These are phyloP conservation scores for Fusarium hainanense DNA, from an alignment of 2,329 filamentous ascomycete species.

Conservation along the genomic window DNA sequence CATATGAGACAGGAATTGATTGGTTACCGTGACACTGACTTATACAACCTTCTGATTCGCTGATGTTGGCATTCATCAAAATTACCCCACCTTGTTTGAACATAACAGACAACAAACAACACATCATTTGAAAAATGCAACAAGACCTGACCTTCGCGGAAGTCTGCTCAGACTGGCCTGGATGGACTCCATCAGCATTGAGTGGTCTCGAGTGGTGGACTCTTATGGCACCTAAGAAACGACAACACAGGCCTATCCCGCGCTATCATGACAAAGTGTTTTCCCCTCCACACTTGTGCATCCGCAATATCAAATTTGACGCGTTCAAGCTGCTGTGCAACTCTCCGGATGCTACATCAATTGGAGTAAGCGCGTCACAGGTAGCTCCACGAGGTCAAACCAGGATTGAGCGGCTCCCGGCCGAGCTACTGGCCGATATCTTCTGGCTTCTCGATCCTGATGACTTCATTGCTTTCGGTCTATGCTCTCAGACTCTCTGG, in stretches of 20 bases:
- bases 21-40: background rate
- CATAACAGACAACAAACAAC: background rate
- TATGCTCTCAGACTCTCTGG: slow-evolving; percentile 20
- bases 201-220: background rate
- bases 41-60: background rate
- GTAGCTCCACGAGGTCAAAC: background rate
- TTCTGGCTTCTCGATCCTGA: background rate
- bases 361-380: accelerated
- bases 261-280: background rate
- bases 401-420: background rate
- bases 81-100: background rate
- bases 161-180: background rate
- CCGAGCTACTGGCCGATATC: background rate
- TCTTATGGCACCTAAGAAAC: background rate
- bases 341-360: background rate
- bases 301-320: background rate
- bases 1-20: background rate
- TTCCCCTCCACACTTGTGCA: background rate
- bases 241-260: background rate
- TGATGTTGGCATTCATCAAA: background rate
- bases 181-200: background rate
- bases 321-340: slow-evolving; percentile 19
- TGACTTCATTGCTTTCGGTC: background rate
- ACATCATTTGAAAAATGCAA: background rate
- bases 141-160: background rate